These are phyloP conservation scores for Malassezia slooffiae DNA, from an alignment of 1,284 basidiomycete genomes.

Conservation along the genomic window DNA sequence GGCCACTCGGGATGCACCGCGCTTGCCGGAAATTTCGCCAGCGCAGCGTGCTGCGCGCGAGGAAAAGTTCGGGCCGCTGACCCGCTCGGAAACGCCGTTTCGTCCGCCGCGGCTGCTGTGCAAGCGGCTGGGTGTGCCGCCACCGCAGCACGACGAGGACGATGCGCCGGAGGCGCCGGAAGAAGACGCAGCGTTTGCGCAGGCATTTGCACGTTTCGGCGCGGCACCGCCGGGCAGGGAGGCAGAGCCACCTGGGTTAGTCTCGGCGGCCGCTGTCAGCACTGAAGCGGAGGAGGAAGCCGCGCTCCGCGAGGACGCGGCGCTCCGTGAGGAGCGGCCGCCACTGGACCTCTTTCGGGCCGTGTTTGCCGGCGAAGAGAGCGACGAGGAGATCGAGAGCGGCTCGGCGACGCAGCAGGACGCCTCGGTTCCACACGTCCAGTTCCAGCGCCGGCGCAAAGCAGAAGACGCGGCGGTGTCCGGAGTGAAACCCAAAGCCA, in stretches of 20 bases:
- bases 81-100: constrained; percentile 2
- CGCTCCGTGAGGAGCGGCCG: constrained; percentile 1
- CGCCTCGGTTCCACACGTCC: too few species aligned
- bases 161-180: background rate
- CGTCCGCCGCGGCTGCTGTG: constrained; percentile 13
- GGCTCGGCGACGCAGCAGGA: too few species aligned
- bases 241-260: background rate
- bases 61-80: constrained; percentile 6
- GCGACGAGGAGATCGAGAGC: background rate
- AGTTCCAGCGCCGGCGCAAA: too few species aligned
- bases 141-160: constrained; percentile 1
- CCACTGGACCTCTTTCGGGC: constrained; percentile 12
- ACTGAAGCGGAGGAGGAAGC: background rate
- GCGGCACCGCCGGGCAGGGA: too few species aligned
- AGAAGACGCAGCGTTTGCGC: background rate
- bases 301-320: constrained; percentile 1
- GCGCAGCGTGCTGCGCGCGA: constrained; percentile 8
- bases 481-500: background rate
- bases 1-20: too few species aligned
- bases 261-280: constrained; percentile 1
- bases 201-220: too few species aligned
- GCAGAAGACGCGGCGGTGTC: too few species aligned
- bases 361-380: constrained; percentile 10
- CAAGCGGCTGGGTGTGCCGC: constrained; percentile 6
- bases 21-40: too few species aligned